Evolutionary conservation across 1,139 yeast genomes (phyloP), one percentile per base, ranked within the genome.

Genomic region (Suhomyces yuchorum): DNA sequence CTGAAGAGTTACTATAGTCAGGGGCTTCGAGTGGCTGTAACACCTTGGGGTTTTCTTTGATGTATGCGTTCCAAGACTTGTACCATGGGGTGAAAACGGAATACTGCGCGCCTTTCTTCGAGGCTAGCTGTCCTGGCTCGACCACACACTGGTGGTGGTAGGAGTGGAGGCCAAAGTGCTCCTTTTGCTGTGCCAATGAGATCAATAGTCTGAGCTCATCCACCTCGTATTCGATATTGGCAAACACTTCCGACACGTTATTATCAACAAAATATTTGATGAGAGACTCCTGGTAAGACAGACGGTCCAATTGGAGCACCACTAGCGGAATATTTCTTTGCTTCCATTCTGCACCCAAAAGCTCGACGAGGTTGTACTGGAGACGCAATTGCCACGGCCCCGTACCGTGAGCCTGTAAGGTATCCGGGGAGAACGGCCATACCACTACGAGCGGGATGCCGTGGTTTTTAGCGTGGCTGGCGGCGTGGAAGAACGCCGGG

Each of bases 71-170:
- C 85, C 85, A 81, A 14, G 72, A 69, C 45, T 68, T 70, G 58
- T 68, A 78, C 80, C 80, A 81, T 0, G 84, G 83, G 3, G 82
- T 72, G 56, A 79, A 81, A 3, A 79, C 80, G 2, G 78, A 71
- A 49, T 71, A 77, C 39, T 75, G 81, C 1, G 75, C 68, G 1
- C 81, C 80, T 48, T 71, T 71, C 34, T 72, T 70, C 0, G 81
- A 68, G 6, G 59, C 62, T 43, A 81, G 58, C 8, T 55, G 56
- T 0, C 77, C 75, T 0, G 84, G 85, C 18, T 62, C 61, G 7
- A 79, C 75, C 9, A 77, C 70, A 48, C 83, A 78, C 26, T 71
- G 68, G 56, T 80, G 82, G 56, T 80, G 82, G 44, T 57, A 61
- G 2, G 73, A 60, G 9, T 59, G 55, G 50, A 74, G 63, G 1